phyloP scores from a whole-genome alignment of 371 early-diverging fungal genomes.

The Nematocida ironsii region DNA sequence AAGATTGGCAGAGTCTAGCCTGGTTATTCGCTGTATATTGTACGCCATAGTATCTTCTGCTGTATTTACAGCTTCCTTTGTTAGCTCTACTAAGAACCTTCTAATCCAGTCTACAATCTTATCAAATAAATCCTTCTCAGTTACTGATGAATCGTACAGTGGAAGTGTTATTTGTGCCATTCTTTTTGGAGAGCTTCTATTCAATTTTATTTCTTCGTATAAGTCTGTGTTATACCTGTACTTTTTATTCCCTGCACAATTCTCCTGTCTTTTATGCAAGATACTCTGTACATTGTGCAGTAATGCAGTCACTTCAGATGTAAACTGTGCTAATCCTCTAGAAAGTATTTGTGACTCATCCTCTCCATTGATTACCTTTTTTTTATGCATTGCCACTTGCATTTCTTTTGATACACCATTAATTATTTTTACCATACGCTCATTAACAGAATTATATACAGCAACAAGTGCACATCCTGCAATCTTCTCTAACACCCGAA shows the following conservation, averaged over 20 bases:
- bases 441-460: constrained; percentile 21
- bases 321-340: not conserved
- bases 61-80: not conserved
- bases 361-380: not conserved
- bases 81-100: constrained; percentile 23
- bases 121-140: constrained; percentile 8
- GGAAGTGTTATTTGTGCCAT: not conserved
- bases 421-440: constrained; percentile 2
- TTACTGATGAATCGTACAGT: not conserved
- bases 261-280: not conserved
- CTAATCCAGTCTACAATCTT: constrained; percentile 11
- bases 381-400: not conserved
- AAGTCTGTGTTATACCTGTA: constrained; percentile 17
- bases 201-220: constrained; percentile 19
- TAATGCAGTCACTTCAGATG: not conserved
- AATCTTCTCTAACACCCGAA: constrained; percentile 6
- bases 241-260: not conserved
- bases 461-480: constrained; percentile 15
- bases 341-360: constrained; percentile 31
- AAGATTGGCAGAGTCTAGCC: constrained; percentile 1
- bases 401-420: constrained; percentile 22
- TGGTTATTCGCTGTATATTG: constrained; percentile 7
- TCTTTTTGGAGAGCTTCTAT: not conserved
- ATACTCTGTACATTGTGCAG: constrained; percentile 9
- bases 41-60: constrained; percentile 6